A percentile compares a stretch with the other conserved stretches of the same genome.
Conservation (phyloP, 1,284 basidiomycete genomes). For the Meripilus lineatus region DNA sequence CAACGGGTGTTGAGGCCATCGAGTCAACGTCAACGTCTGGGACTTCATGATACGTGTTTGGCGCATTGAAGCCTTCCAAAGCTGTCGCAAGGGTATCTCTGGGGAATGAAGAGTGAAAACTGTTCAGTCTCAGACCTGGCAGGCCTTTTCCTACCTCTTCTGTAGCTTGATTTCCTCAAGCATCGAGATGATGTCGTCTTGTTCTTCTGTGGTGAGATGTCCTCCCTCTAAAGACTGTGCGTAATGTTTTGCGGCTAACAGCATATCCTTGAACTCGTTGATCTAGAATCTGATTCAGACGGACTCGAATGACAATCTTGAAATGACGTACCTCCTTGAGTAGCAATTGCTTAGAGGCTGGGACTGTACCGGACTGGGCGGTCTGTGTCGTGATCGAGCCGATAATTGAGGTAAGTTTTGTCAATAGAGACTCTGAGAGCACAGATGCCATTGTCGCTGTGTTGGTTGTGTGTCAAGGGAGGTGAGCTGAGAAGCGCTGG, state of each 20-base stretch:
- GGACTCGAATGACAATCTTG: background rate
- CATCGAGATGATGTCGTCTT: conserved; percentile 58
- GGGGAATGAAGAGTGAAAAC: background rate
- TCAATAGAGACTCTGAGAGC: no score
- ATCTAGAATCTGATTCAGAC: conserved; percentile 34
- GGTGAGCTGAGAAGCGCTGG: no score
- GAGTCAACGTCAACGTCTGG: conserved; percentile 44
- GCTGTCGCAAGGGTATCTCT: background rate
- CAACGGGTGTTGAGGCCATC: conserved; percentile 38
- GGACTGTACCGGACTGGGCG: no score
- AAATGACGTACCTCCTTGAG: background rate
- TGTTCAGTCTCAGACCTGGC: background rate
- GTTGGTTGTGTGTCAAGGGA: no score
- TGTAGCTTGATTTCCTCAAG: conserved; percentile 49
- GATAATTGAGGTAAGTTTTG: no score
- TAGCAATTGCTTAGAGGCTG: background rate
- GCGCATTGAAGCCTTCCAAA: background rate
- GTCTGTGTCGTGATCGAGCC: no score
- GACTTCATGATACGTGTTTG: conserved; percentile 7
- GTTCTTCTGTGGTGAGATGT: conserved; percentile 53
- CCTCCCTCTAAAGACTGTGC: conserved; percentile 53
- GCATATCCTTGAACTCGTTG: conserved; percentile 51
- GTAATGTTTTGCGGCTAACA: conserved; percentile 50
- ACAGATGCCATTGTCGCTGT: no score
- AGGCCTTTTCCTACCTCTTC: conserved; percentile 45